Conservation (phyloP, 768 basidiomycete species). For the Hydnomerulius pinastri region DNA sequence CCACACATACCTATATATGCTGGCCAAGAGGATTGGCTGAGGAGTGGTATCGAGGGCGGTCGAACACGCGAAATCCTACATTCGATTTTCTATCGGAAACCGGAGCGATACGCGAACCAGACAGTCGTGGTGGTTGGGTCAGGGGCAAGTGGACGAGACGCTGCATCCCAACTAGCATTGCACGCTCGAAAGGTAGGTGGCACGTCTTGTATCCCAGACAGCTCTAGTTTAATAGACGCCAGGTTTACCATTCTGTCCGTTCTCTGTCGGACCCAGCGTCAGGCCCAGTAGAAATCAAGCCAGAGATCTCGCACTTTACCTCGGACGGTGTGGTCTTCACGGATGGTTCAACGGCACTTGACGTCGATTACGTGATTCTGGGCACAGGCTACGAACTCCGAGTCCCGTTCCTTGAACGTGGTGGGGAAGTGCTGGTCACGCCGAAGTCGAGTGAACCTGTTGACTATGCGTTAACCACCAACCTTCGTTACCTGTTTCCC, state of each 20-base stretch:
- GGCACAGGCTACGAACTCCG: conserved; percentile 57
- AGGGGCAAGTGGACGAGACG: conserved; percentile 49
- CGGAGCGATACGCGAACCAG: conserved; percentile 42
- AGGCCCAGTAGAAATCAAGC: conserved; percentile 34
- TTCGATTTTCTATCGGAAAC: conserved; percentile 54
- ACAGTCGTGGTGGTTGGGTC: conserved; percentile 54
- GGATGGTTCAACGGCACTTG: conserved; percentile 42
- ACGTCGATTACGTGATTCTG: conserved; percentile 51
- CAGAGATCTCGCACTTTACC: conserved; percentile 53
- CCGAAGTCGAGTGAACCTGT: conserved; percentile 16
- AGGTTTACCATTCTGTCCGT: conserved; percentile 41
- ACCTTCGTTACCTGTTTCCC: conserved; percentile 56
- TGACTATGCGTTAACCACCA: conserved; percentile 40
- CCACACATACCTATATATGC: conserved; percentile 47
- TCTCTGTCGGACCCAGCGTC: conserved; percentile 17
- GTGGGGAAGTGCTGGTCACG: conserved; percentile 20
- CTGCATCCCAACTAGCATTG: conserved; percentile 41
- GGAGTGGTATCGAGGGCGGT: conserved; percentile 17
- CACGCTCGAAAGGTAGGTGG: conserved; percentile 43
- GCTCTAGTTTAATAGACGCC: neutral
- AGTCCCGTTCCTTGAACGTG: conserved; percentile 48
- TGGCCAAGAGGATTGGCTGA: conserved; percentile 53
- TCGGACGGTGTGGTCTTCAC: conserved; percentile 44
- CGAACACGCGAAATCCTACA: conserved; percentile 46
- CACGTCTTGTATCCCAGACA: neutral